phyloP scores from a whole-genome alignment of 306 rosid genomes.

The Sesbania bispinosa region DNA sequence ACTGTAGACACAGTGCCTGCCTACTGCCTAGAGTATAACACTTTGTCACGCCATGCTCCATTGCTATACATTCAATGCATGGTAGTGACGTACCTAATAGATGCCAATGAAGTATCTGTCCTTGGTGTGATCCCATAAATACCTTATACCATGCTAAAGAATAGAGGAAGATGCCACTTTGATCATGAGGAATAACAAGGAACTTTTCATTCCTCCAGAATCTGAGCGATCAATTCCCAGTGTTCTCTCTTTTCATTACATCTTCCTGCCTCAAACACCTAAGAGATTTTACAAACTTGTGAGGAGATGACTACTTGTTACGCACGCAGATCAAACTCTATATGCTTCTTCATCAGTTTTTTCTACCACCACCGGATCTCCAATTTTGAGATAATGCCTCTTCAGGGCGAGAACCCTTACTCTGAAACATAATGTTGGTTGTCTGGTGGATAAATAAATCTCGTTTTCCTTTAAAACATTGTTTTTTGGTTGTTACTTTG shows the following conservation, averaged over 20 bases:
- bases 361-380: background rate
- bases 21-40: background rate
- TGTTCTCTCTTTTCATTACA: background rate
- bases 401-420: background rate
- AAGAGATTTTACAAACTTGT: background rate
- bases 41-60: background rate
- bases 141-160: background rate
- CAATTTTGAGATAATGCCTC: background rate
- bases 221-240: background rate
- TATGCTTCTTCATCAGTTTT: background rate
- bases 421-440: slow-evolving; percentile 2
- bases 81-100: background rate
- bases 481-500: background rate
- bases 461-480: background rate
- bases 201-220: background rate
- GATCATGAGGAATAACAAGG: background rate
- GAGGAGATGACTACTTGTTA: background rate
- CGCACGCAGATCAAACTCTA: background rate
- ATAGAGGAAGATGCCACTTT: background rate
- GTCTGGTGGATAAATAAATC: background rate
- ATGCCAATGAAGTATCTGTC: background rate
- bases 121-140: background rate
- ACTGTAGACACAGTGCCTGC: too few relatives aligned
- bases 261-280: background rate
- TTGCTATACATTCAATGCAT: background rate